Evolutionary conservation across 202 grass and related monocot species (phyloP).

Genomic region (Elaeis oleifera): DNA sequence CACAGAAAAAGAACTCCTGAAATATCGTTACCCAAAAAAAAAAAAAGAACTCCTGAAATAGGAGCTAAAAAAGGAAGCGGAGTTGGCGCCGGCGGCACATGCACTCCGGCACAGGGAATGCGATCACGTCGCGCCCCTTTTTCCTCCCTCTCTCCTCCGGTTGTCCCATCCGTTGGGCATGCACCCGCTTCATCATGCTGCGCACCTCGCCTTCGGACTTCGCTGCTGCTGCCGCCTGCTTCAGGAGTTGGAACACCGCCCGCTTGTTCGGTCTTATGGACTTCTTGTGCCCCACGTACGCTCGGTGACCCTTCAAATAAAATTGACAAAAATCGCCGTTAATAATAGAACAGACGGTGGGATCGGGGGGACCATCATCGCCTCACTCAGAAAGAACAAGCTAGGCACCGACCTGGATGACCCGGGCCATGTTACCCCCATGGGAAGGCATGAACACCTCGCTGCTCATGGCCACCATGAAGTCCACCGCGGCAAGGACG

Average conservation of each 20-base stretch:
- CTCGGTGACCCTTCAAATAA: conserved; percentile 1
- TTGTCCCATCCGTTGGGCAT: background rate
- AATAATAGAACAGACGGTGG: too few relatives aligned
- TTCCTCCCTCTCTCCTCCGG: conserved; percentile 7
- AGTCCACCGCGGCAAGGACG: conserved; percentile 11
- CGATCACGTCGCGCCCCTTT: conserved; percentile 6
- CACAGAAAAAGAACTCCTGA: too few relatives aligned
- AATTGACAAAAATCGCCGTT: too few relatives aligned
- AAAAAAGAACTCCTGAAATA: too few relatives aligned
- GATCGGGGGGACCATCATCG: too few relatives aligned
- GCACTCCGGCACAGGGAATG: conserved; percentile 15
- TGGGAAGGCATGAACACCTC: conserved; percentile 19
- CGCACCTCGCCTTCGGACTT: background rate
- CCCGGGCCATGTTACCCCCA: conserved; percentile 19
- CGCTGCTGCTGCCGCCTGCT: background rate
- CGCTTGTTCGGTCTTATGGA: conserved; percentile 19
- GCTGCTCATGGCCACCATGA: conserved; percentile 8
- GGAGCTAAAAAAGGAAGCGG: too few relatives aligned
- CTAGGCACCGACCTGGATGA: background rate
- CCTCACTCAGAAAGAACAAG: too few relatives aligned
- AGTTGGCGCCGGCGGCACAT: background rate
- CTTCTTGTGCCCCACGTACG: conserved; percentile 13
- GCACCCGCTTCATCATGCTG: background rate
- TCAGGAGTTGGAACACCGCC: conserved; percentile 1
- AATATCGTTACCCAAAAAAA: too few relatives aligned